Conservation (phyloP, 805 yeast species). For the Saccharomycopsis capsularis region DNA sequence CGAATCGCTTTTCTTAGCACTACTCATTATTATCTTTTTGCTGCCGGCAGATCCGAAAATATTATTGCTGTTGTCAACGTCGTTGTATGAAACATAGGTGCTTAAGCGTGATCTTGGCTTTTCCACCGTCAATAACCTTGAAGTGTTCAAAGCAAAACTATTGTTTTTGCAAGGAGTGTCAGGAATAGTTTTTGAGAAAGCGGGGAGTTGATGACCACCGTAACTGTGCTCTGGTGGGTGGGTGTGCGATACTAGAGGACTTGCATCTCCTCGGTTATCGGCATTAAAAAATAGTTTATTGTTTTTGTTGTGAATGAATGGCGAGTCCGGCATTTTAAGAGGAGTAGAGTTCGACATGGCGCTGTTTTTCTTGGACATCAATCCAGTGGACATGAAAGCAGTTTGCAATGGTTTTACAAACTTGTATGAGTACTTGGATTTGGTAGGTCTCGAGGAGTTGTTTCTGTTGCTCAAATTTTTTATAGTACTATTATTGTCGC, state of each 20-base stretch:
- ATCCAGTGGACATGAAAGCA: constrained; percentile 71
- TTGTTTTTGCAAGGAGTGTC: constrained; percentile 12
- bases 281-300: constrained; percentile 1
- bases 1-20: constrained; percentile 3
- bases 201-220: not conserved
- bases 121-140: constrained; percentile 10
- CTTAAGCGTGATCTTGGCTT: constrained; percentile 15
- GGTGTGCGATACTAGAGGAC: not conserved
- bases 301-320: constrained; percentile 13
- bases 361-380: constrained; percentile 41
- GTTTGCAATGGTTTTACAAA: constrained; percentile 80
- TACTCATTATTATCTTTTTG: not conserved
- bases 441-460: constrained; percentile 31
- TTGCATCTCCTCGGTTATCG: too few relatives aligned
- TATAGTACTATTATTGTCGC: not conserved
- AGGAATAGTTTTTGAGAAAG: not conserved
- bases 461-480: constrained; percentile 20
- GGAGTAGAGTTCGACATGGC: not conserved
- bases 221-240: too few relatives aligned
- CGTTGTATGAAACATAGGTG: constrained; percentile 9
- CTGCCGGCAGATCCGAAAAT: not conserved
- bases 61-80: constrained; percentile 1
- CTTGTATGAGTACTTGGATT: constrained; percentile 37
- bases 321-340: constrained; percentile 7
- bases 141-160: not conserved